Percentiles rank a stretch among this genome's conserved stretches.
These are phyloP conservation scores for Fistulifera solaris DNA, from an alignment of 108 stramenopile species.

Conservation along the genomic window DNA sequence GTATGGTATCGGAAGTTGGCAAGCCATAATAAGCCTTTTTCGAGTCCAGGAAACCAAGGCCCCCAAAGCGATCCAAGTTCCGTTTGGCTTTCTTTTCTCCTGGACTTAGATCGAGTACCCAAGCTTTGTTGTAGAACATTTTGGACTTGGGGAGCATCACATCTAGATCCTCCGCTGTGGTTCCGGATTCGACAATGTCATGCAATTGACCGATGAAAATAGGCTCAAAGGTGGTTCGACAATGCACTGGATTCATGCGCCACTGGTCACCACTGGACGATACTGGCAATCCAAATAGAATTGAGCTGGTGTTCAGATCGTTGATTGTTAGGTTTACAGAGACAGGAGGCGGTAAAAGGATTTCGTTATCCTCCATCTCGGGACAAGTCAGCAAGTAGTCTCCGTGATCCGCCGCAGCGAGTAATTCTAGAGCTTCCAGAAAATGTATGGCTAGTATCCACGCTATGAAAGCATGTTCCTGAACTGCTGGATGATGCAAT, in stretches of 20 bases:
- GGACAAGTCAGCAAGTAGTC: slow-evolving; percentile 2
- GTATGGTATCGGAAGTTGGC: slow-evolving; percentile 25
- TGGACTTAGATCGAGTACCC: slow-evolving; percentile 52
- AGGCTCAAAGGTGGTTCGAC: slow-evolving; percentile 61
- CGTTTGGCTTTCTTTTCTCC: slow-evolving; percentile 42
- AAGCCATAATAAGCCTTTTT: slow-evolving; percentile 65
- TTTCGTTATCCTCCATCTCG: background rate
- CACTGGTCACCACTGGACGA: slow-evolving; percentile 7
- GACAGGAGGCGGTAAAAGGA: slow-evolving; percentile 16
- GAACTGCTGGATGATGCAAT: slow-evolving; percentile 48
- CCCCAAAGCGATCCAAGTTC: slow-evolving; percentile 30
- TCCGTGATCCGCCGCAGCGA: slow-evolving; percentile 1
- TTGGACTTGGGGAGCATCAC: slow-evolving; percentile 40
- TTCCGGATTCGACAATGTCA: slow-evolving; percentile 32
- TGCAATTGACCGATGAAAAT: slow-evolving; percentile 30
- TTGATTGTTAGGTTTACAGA: slow-evolving; percentile 6
- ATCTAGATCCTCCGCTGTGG: slow-evolving; percentile 37
- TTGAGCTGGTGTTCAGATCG: slow-evolving; percentile 11
- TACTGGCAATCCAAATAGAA: slow-evolving; percentile 17
- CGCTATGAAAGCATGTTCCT: slow-evolving; percentile 60
- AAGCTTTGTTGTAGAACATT: slow-evolving; percentile 52
- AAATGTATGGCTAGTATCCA: slow-evolving; percentile 68
- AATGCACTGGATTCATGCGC: slow-evolving; percentile 41
- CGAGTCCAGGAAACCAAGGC: slow-evolving; percentile 54
- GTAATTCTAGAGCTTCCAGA: slow-evolving; percentile 38